Evolutionary conservation across 2,329 filamentous ascomycete species (phyloP).

Genomic region (Fusarium albosuccineum): DNA sequence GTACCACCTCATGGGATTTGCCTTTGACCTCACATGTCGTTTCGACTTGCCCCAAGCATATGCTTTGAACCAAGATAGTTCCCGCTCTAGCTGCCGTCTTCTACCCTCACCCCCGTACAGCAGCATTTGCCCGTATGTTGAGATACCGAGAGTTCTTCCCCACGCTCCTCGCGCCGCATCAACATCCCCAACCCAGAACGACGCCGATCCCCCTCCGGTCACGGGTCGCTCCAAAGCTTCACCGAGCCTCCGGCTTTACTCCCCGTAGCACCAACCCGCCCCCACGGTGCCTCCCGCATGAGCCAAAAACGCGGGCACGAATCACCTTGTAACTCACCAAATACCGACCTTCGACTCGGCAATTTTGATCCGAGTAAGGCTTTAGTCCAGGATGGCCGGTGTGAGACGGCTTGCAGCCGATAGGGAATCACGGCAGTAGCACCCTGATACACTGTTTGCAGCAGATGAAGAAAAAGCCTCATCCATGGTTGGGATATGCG

Average conservation of each 20-base stretch:
- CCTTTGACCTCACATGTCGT: too few species aligned
- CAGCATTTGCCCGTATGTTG: too few species aligned
- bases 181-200: not conserved
- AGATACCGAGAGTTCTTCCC: not conserved
- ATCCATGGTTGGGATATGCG: not conserved
- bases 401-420: conserved; percentile 14
- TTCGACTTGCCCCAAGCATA: too few species aligned
- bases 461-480: conserved; percentile 22
- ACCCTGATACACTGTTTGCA: not conserved
- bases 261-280: conserved; percentile 7
- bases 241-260: conserved; percentile 7
- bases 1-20: too few species aligned
- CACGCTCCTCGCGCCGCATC: not conserved
- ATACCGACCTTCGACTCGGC: conserved; percentile 22
- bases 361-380: conserved; percentile 30
- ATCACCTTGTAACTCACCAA: conserved; percentile 18
- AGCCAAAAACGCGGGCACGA: conserved; percentile 36
- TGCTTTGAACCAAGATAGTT: too few species aligned
- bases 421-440: not conserved
- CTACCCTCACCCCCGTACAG: too few species aligned
- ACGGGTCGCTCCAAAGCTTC: not conserved
- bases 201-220: not conserved
- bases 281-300: conserved; percentile 17
- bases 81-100: too few species aligned
- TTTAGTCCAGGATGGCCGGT: conserved; percentile 13